Base-by-base conservation (phyloP, 495 filamentous ascomycete genomes). In the Hypoxylon crocopeplum region DNA sequence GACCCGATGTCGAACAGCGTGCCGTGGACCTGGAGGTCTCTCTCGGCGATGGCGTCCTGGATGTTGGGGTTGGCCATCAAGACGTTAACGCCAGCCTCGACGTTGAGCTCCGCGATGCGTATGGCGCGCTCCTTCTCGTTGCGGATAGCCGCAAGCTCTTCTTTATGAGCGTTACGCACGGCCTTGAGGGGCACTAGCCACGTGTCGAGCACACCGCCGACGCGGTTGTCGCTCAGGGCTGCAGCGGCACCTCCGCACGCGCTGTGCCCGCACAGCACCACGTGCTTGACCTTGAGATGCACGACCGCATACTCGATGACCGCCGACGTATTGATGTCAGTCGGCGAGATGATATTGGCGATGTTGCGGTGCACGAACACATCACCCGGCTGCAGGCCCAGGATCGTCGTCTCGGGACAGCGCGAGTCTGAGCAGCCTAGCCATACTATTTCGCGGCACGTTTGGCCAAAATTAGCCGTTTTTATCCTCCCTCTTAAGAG, bases 321-420 rank as follows among this genome's bases (percentile, higher is more conserved):
- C 49, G 84, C 82, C 12, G 82, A 75, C 30, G 86, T 85, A 76
- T 82, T 89, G 66, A 95, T 82, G 72, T 97, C 92, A 65, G 83
- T 84, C 10, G 88, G 78, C 51, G 86, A 85, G 45, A 97, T 72
- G 72, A 94, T 82, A 77, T 97, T 97, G 71, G 91, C 92, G 73
- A 97, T 94, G 79, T 96, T 96, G 71, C 92, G 90, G 80, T 96
- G 92, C 48, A 91, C 88, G 72, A 97, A 97, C 61, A 96, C 86
- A 63, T 97, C 91, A 61, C 92, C 92, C 3, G 92, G 92, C 55
- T 91, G 79, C 38, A 92, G 81, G 59, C 86, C 85, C 3, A 92
- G 81, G 63, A 97, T 77, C 49, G 88, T 92, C 8, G 92, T 96
- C 71, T 97, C 92, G 1, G 92, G 92, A 68, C 89, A 87, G 55